Percentiles rank a stretch among this genome's conserved stretches.
phyloP scores from a whole-genome alignment of 2,329 filamentous ascomycete genomes.

The Aspergillus clavatus region DNA sequence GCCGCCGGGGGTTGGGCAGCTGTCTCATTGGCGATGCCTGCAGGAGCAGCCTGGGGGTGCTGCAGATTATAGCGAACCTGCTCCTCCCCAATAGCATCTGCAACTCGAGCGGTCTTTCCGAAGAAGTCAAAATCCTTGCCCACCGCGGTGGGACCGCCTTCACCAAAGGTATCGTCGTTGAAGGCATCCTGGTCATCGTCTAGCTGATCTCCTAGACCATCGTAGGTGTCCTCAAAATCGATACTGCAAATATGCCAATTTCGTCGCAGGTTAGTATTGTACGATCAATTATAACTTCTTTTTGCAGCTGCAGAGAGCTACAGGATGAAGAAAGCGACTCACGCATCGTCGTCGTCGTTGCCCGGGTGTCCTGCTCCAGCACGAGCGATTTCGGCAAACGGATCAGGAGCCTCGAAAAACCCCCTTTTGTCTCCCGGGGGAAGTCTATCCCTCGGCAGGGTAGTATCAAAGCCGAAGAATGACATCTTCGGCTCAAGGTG shows the following conservation, averaged over 20 bases:
- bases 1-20: slow-evolving; percentile 44
- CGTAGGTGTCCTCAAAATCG: slow-evolving; percentile 96
- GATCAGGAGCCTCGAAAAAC: slow-evolving; percentile 77
- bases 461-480: slow-evolving; percentile 83
- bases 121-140: slow-evolving; percentile 98
- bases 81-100: slow-evolving; percentile 83
- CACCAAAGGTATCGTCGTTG: slow-evolving; percentile 92
- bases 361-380: slow-evolving; percentile 43
- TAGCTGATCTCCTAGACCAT: slow-evolving; percentile 84
- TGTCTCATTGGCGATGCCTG: slow-evolving; percentile 29
- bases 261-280: not conserved
- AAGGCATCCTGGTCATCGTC: slow-evolving; percentile 89
- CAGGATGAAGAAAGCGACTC: slow-evolving; percentile 40
- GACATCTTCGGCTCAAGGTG: slow-evolving; percentile 57
- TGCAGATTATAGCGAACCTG: slow-evolving; percentile 77
- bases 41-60: slow-evolving; percentile 49
- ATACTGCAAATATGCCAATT: slow-evolving; percentile 45
- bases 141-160: slow-evolving; percentile 48
- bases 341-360: slow-evolving; percentile 60
- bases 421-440: slow-evolving; percentile 63
- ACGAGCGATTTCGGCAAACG: slow-evolving; percentile 76
- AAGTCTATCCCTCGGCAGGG: slow-evolving; percentile 61
- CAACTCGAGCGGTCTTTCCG: slow-evolving; percentile 81
- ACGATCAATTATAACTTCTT: too few relatives aligned
- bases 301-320: too few relatives aligned